These are phyloP conservation scores for Hypoxylon perforatum DNA, from an alignment of 495 filamentous ascomycete species.

Conservation along the genomic window DNA sequence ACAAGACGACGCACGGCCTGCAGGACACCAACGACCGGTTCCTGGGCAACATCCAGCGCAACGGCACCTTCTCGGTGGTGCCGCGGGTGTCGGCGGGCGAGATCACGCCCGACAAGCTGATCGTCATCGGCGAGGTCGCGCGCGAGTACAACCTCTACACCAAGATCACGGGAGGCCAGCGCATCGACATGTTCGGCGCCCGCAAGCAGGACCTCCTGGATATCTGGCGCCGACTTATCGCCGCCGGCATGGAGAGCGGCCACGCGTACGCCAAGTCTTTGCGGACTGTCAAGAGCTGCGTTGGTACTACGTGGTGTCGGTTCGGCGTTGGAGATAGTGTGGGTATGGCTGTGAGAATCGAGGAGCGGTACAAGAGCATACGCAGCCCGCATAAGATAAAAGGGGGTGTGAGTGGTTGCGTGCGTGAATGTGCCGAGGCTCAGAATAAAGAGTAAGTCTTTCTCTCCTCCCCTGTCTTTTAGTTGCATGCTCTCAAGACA, in stretches of 20 bases:
- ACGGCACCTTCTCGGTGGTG: conserved; percentile 92
- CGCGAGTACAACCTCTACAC: conserved; percentile 91
- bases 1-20: conserved; percentile 76
- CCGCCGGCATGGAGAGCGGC: conserved; percentile 94
- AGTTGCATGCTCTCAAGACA: conserved; percentile 7
- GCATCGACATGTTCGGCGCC: conserved; percentile 96
- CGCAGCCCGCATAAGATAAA: conserved; percentile 94
- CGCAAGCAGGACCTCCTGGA: conserved; percentile 88
- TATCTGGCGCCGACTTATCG: conserved; percentile 89
- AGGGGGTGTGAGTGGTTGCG: conserved; percentile 90
- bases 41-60: conserved; percentile 93
- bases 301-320: conserved; percentile 94
- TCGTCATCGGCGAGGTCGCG: conserved; percentile 87
- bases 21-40: conserved; percentile 96
- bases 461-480: not conserved
- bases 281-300: conserved; percentile 93
- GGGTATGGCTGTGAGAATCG: conserved; percentile 92
- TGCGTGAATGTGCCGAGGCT: conserved; percentile 94
- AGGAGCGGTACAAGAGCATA: conserved; percentile 95
- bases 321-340: conserved; percentile 96
- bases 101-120: conserved; percentile 90
- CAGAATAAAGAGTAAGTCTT: conserved; percentile 86
- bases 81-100: conserved; percentile 89
- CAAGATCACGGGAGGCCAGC: conserved; percentile 95
- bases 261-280: conserved; percentile 95